Conservation (phyloP, 805 yeast species). For the Kregervanrija pseudodelftensis region DNA sequence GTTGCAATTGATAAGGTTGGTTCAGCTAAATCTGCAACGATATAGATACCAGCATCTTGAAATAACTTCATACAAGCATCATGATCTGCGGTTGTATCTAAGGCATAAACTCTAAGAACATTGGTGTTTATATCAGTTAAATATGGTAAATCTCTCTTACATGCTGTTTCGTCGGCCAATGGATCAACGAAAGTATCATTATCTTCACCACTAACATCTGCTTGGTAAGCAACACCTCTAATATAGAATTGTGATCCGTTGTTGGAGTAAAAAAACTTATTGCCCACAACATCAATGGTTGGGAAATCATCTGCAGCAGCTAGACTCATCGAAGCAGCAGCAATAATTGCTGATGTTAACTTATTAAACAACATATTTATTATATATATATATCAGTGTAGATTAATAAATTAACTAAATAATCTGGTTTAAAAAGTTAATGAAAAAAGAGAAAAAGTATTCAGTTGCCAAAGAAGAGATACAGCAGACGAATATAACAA, state of each 20-base stretch:
- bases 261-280: constrained; percentile 69
- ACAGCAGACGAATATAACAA: not conserved
- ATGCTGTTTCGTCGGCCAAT: constrained; percentile 51
- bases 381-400: no score
- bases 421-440: not conserved
- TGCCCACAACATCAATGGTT: constrained; percentile 65
- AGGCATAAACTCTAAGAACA: constrained; percentile 69
- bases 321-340: constrained; percentile 20
- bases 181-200: constrained; percentile 57
- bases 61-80: constrained; percentile 59
- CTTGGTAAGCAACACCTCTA: constrained; percentile 77
- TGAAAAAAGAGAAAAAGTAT: not conserved
- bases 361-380: constrained; percentile 8
- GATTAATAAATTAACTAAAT: not conserved
- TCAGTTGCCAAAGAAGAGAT: not conserved
- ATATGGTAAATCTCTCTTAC: constrained; percentile 71
- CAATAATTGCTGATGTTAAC: constrained; percentile 8
- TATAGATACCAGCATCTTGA: constrained; percentile 70
- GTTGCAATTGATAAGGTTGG: constrained; percentile 61
- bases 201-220: constrained; percentile 46
- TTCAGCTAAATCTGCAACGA: constrained; percentile 71
- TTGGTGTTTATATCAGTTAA: constrained; percentile 56
- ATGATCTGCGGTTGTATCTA: constrained; percentile 59
- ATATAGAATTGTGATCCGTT: constrained; percentile 76
- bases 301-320: constrained; percentile 42